A percentile compares a stretch with the other conserved stretches of the same genome.
These are phyloP conservation scores for Pythium chondricola DNA, from an alignment of 352 stramenopile species.

Conservation along the genomic window DNA sequence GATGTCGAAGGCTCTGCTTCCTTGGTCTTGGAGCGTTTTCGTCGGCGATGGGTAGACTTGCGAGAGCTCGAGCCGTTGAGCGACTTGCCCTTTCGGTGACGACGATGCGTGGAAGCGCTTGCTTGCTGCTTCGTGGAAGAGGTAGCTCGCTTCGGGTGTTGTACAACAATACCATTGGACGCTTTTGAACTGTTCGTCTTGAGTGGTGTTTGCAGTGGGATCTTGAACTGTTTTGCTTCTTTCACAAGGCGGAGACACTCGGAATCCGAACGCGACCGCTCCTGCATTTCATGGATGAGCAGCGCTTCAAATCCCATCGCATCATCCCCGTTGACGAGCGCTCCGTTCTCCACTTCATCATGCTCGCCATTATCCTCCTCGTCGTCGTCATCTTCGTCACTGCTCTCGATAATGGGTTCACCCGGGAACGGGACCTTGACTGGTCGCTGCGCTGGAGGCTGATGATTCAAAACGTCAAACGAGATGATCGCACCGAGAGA, in stretches of 20 bases:
- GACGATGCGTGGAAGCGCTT: neutral
- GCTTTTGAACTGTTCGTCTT: neutral
- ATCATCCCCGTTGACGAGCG: conserved; percentile 6
- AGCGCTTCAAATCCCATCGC: conserved; percentile 16
- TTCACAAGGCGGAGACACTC: conserved; percentile 20
- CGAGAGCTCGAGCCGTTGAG: no score
- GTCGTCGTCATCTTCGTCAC: conserved; percentile 18
- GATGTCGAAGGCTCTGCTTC: neutral
- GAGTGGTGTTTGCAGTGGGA: no score
- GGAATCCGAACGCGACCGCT: conserved; percentile 22
- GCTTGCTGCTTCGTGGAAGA: neutral
- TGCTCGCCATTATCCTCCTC: conserved; percentile 28
- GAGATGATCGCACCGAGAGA: conserved; percentile 89
- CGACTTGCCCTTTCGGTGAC: neutral
- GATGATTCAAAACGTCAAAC: conserved; percentile 88
- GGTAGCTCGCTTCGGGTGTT: neutral
- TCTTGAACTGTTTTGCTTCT: no score
- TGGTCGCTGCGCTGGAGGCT: conserved; percentile 29
- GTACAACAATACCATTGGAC: no score
- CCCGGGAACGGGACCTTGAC: conserved; percentile 18
- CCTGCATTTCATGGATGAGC: conserved; percentile 10
- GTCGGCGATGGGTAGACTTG: neutral
- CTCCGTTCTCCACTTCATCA: conserved; percentile 10
- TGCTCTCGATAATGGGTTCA: conserved; percentile 15
- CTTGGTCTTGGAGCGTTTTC: neutral